phyloP scores from a whole-genome alignment of 2,329 filamentous ascomycete species.

The Sporothrix euskadiensis region DNA sequence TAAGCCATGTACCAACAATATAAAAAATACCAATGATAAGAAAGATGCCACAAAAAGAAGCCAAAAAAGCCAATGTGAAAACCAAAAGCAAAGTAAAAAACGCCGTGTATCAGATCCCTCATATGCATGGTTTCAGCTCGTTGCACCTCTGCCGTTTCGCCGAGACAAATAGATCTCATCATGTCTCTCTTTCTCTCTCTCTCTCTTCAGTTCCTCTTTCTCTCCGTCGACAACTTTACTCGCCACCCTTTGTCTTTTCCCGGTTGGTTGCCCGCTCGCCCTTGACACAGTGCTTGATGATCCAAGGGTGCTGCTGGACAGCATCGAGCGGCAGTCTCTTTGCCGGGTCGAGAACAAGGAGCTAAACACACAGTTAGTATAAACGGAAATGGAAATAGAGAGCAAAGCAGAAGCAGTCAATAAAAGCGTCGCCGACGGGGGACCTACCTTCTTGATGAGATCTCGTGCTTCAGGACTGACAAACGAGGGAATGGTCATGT shows the following conservation, averaged over 20 bases:
- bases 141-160: slow-evolving; percentile 17
- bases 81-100: background rate
- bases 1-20: slow-evolving; percentile 20
- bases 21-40: slow-evolving; percentile 3
- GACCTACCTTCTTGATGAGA: slow-evolving; percentile 80
- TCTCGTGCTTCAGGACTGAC: slow-evolving; percentile 89
- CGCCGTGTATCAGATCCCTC: slow-evolving; percentile 11
- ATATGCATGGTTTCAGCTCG: slow-evolving; percentile 23
- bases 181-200: background rate
- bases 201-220: background rate
- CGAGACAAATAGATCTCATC: background rate
- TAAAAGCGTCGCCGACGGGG: too few relatives aligned
- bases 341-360: slow-evolving; percentile 89
- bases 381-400: background rate
- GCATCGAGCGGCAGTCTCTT: slow-evolving; percentile 89
- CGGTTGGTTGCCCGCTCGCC: slow-evolving; percentile 55
- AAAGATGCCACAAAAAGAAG: slow-evolving; percentile 17
- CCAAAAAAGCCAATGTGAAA: slow-evolving; percentile 8
- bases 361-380: slow-evolving; percentile 47
- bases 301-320: slow-evolving; percentile 90
- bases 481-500: slow-evolving; percentile 90
- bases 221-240: background rate
- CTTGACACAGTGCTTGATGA: slow-evolving; percentile 86
- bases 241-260: slow-evolving; percentile 47
- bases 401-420: background rate